Evolutionary conservation across 208 protist species (phyloP).

Genomic region (Leishmania turanica): DNA sequence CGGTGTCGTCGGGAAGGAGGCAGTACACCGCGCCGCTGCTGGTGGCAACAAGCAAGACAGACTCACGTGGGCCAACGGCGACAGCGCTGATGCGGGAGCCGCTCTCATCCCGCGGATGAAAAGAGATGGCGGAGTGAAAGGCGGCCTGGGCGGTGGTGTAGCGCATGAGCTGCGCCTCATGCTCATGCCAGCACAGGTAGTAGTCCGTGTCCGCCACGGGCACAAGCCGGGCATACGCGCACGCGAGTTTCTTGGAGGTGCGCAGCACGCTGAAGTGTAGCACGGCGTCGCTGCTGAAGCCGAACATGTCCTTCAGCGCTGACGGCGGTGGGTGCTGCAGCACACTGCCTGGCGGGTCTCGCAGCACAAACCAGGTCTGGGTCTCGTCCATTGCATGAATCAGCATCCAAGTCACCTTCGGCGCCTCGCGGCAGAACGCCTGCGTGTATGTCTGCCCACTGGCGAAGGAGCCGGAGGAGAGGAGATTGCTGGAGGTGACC

Average conservation of each 20-base stretch:
- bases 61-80: constrained; percentile 61
- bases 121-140: constrained; percentile 61
- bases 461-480: constrained; percentile 24
- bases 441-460: constrained; percentile 60
- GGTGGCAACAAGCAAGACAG: constrained; percentile 59
- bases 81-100: constrained; percentile 60
- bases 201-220: constrained; percentile 65
- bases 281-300: constrained; percentile 35
- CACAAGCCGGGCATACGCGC: constrained; percentile 43
- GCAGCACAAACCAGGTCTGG: constrained; percentile 54
- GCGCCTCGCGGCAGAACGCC: constrained; percentile 60
- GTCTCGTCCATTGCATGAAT: constrained; percentile 56
- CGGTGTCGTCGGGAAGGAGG: constrained; percentile 49
- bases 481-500: constrained; percentile 24
- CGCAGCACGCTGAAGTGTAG: constrained; percentile 47
- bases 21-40: constrained; percentile 74
- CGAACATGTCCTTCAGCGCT: constrained; percentile 36
- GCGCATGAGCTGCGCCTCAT: constrained; percentile 64
- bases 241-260: constrained; percentile 32
- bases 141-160: constrained; percentile 37
- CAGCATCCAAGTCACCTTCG: constrained; percentile 75
- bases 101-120: constrained; percentile 46
- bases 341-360: constrained; percentile 36
- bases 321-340: constrained; percentile 39
- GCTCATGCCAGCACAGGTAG: constrained; percentile 68